phyloP scores from a whole-genome alignment of 148 eudicot genomes.

The Chenopodium quinoa region DNA sequence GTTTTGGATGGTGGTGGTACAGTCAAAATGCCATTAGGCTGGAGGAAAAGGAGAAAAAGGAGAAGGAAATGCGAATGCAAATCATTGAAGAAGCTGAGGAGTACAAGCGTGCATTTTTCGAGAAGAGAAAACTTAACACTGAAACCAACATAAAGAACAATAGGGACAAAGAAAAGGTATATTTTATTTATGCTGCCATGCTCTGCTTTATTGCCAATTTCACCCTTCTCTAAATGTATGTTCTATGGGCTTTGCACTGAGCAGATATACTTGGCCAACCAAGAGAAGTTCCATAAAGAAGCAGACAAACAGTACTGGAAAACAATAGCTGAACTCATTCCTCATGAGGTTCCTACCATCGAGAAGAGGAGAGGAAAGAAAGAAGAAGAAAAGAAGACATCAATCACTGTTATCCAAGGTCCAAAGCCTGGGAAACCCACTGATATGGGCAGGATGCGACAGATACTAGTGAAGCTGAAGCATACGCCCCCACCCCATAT shows the following conservation, averaged over 20 bases:
- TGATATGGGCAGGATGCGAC: conserved; percentile 88
- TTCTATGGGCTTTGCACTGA: conserved; percentile 8
- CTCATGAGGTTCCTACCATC: conserved; percentile 77
- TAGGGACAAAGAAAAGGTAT: conserved; percentile 88
- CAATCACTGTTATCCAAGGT: conserved; percentile 77
- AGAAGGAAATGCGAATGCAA: conserved; percentile 83
- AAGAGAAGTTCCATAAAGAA: conserved; percentile 90
- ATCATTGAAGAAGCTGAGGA: conserved; percentile 90
- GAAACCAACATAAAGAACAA: conserved; percentile 80
- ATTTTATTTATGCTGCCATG: background rate
- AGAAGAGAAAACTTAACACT: conserved; percentile 73
- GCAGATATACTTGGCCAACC: conserved; percentile 62
- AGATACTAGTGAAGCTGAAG: conserved; percentile 75
- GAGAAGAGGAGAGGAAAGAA: conserved; percentile 90
- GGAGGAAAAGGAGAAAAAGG: conserved; percentile 86
- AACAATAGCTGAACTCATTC: conserved; percentile 84
- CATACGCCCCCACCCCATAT: conserved; percentile 95
- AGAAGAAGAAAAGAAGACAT: conserved; percentile 83
- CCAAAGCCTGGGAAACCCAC: conserved; percentile 99
- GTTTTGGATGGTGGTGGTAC: conserved; percentile 25
- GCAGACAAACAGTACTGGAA: conserved; percentile 91
- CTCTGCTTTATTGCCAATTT: background rate
- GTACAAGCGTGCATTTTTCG: conserved; percentile 64
- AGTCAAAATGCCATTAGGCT: conserved; percentile 76
- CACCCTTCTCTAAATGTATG: background rate